Conservation (phyloP, 495 filamentous ascomycete genomes). For the Paragyromitra xinjiangensis region DNA sequence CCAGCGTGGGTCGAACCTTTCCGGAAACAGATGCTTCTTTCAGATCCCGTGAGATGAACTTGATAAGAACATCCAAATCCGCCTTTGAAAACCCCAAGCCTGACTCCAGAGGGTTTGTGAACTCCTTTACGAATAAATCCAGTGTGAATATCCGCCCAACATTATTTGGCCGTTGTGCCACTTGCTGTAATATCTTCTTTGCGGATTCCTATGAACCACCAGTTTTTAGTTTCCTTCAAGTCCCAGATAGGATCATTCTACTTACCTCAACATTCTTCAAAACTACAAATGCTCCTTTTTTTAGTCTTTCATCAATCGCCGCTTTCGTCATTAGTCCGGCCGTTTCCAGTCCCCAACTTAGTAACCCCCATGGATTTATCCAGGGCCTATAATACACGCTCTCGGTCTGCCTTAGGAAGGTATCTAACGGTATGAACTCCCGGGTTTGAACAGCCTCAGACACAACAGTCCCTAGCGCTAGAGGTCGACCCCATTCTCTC, state of each 20-base stretch:
- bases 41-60: conserved; percentile 76
- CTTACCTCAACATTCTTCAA: conserved; percentile 66
- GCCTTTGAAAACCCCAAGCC: conserved; percentile 65
- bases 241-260: conserved; percentile 1
- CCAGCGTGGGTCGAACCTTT: conserved; percentile 60
- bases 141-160: conserved; percentile 73
- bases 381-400: conserved; percentile 69
- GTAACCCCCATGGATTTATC: conserved; percentile 68
- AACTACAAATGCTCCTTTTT: conserved; percentile 61
- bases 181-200: conserved; percentile 62
- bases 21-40: conserved; percentile 71
- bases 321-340: conserved; percentile 69
- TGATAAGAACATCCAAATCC: conserved; percentile 76
- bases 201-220: conserved; percentile 58
- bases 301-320: conserved; percentile 30
- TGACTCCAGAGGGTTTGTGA: conserved; percentile 64
- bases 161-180: conserved; percentile 62
- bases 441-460: conserved; percentile 74
- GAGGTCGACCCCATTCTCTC: conserved; percentile 80
- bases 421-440: conserved; percentile 73
- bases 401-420: conserved; percentile 68
- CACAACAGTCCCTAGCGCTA: conserved; percentile 82
- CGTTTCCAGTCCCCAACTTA: conserved; percentile 79
- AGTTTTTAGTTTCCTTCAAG: conserved; percentile 22
- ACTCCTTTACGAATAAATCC: conserved; percentile 69